These are phyloP conservation scores for Macrocybe sp. DNA, from an alignment of 1,284 basidiomycete species.

Conservation along the genomic window DNA sequence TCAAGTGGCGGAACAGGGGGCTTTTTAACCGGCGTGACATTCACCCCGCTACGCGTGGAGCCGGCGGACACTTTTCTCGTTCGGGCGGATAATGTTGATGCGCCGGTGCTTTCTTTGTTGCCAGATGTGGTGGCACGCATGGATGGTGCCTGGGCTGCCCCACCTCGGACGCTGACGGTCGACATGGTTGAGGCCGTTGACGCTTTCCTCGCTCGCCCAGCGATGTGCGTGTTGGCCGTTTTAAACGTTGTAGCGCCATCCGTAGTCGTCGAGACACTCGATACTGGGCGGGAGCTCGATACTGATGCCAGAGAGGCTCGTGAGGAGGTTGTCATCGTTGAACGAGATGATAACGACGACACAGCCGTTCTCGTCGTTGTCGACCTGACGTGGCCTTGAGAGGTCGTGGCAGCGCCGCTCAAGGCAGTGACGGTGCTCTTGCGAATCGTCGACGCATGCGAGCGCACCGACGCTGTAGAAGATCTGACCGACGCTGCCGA, in stretches of 20 bases:
- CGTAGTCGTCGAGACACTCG: slow-evolving; percentile 35
- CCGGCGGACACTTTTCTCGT: slow-evolving; percentile 22
- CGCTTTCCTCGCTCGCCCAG: not conserved
- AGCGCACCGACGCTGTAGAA: slow-evolving; percentile 10
- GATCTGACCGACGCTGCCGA: slow-evolving; percentile 20
- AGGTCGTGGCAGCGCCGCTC: slow-evolving; percentile 2
- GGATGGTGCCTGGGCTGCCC: not conserved
- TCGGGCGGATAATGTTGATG: slow-evolving; percentile 5
- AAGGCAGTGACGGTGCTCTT: slow-evolving; percentile 12
- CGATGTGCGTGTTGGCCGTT: slow-evolving; percentile 36
- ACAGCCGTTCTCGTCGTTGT: slow-evolving; percentile 2
- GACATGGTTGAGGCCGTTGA: slow-evolving; percentile 9
- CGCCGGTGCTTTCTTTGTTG: slow-evolving; percentile 6
- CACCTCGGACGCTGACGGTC: slow-evolving; percentile 8
- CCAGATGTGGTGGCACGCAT: not conserved
- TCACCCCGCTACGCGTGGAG: slow-evolving; percentile 18
- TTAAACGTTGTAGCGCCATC: slow-evolving; percentile 52
- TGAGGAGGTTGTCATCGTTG: not conserved
- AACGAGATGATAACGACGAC: not conserved
- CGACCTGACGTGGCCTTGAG: slow-evolving; percentile 2
- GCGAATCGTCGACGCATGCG: slow-evolving; percentile 27
- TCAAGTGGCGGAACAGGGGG: slow-evolving; percentile 26
- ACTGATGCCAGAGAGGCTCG: slow-evolving; percentile 9
- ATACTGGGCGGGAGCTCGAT: slow-evolving; percentile 14
- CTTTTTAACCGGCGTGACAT: slow-evolving; percentile 12